Conservation (phyloP, 331 rosid genomes). For the Ulmus americana region DNA sequence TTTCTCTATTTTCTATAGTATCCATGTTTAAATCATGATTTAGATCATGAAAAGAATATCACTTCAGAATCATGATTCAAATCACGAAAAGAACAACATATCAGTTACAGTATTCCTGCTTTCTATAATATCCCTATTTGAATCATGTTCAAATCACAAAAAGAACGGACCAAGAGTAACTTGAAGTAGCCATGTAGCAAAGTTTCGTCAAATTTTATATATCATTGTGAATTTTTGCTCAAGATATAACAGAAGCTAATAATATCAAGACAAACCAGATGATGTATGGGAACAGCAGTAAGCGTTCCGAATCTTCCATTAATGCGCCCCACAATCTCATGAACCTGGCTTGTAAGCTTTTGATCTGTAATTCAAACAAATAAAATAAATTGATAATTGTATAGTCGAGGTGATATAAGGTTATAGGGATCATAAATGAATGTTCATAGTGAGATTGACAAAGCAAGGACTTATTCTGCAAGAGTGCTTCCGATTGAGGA, state of each 20-base stretch:
- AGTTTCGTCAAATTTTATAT: not conserved
- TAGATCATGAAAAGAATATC: too few relatives aligned
- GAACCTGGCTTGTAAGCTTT: constrained; percentile 97
- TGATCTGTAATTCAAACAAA: constrained; percentile 56
- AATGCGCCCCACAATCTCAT: constrained; percentile 96
- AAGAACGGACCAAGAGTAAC: not conserved
- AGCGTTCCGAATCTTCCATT: constrained; percentile 98
- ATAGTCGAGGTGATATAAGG: not conserved
- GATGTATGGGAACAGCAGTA: constrained; percentile 91
- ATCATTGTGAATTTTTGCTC: not conserved
- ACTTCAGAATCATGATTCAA: too few relatives aligned
- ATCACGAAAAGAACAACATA: too few relatives aligned
- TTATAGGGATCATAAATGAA: not conserved
- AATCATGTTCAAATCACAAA: not conserved
- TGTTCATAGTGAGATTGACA: not conserved
- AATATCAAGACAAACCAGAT: constrained; percentile 59
- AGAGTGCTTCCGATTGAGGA: not conserved
- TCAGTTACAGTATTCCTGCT: too few relatives aligned
- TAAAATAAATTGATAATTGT: constrained; percentile 4
- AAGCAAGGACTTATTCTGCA: not conserved
- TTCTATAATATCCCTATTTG: too few relatives aligned
- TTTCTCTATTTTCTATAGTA: too few relatives aligned
- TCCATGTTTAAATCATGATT: too few relatives aligned
- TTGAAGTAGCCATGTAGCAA: constrained; percentile 1
- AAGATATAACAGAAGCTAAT: constrained; percentile 14